Conservation (phyloP, 768 basidiomycete species). For the Termitomyces sp. region DNA sequence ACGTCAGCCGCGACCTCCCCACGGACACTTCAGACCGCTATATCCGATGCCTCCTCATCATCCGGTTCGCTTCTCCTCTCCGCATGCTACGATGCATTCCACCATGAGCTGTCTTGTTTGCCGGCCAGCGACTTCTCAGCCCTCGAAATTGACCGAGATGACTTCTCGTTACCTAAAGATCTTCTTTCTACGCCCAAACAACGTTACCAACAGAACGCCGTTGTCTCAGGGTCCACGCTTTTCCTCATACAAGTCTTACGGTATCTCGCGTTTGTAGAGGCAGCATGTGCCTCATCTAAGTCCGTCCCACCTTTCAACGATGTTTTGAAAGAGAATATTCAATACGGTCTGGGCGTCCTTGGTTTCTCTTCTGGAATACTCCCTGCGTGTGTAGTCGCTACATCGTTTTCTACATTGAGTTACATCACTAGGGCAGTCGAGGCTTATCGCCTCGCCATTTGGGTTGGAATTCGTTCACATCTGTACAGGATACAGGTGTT, state of each 20-base stretch:
- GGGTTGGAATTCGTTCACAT: conserved; percentile 44
- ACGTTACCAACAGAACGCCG: conserved; percentile 37
- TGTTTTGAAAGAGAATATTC: conserved; percentile 28
- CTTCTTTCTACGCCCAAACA: conserved; percentile 32
- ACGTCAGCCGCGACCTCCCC: conserved; percentile 26
- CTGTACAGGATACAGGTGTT: conserved; percentile 20
- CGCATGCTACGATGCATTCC: conserved; percentile 47
- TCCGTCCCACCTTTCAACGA: conserved; percentile 22
- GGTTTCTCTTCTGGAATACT: conserved; percentile 58
- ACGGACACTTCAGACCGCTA: conserved; percentile 30
- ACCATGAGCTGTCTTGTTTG: conserved; percentile 42
- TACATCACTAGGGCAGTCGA: conserved; percentile 42
- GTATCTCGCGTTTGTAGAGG: conserved; percentile 38
- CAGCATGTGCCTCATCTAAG: conserved; percentile 8
- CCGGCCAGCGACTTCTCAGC: conserved; percentile 27
- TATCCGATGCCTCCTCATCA: conserved; percentile 35
- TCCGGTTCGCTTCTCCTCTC: conserved; percentile 39
- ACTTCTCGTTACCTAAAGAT: conserved; percentile 35
- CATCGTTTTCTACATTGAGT: conserved; percentile 31
- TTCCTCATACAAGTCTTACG: conserved; percentile 48
- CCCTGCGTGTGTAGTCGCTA: conserved; percentile 44
- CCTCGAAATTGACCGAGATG: conserved; percentile 32
- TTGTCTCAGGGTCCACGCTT: conserved; percentile 42
- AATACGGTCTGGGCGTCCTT: conserved; percentile 32
- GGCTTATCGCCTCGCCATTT: conserved; percentile 44